Evolutionary conservation across 2,329 filamentous ascomycete species (phyloP).

Genomic region (Chaetothyriales sp.): DNA sequence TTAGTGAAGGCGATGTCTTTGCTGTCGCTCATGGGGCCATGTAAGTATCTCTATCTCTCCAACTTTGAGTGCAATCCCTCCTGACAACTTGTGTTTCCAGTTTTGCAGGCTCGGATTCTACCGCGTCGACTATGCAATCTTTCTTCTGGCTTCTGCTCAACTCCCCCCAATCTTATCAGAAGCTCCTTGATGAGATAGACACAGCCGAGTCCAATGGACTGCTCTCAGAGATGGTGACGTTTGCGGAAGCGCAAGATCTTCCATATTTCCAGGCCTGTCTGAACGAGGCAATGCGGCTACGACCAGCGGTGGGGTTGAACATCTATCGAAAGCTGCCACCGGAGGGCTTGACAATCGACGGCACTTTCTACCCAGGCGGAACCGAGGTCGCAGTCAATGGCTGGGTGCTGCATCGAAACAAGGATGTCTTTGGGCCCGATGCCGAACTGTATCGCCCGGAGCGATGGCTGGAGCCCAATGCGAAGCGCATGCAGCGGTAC

Average conservation of each 20-base stretch:
- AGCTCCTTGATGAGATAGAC: constrained; percentile 28
- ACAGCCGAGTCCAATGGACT: constrained; percentile 7
- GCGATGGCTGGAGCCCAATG: constrained; percentile 27
- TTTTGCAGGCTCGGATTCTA: constrained; percentile 42
- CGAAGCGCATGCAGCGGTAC: constrained; percentile 37
- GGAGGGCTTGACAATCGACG: constrained; percentile 12
- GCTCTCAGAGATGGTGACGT: constrained; percentile 13
- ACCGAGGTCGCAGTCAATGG: constrained; percentile 18
- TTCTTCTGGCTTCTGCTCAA: constrained; percentile 39
- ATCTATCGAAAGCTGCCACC: constrained; percentile 19
- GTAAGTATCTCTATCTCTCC: constrained; percentile 5
- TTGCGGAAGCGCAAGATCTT: constrained; percentile 13
- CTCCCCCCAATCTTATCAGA: constrained; percentile 23
- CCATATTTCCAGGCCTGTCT: constrained; percentile 15
- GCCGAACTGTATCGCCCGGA: constrained; percentile 29
- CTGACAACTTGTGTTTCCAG: constrained; percentile 1
- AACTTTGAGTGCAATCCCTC: neutral
- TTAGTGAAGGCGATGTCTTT: constrained; percentile 40
- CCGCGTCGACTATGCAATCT: constrained; percentile 44
- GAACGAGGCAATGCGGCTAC: constrained; percentile 15
- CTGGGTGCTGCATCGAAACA: constrained; percentile 30
- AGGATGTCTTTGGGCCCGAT: constrained; percentile 26
- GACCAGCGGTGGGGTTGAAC: constrained; percentile 17
- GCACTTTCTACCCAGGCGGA: constrained; percentile 9
- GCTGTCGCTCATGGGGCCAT: constrained; percentile 41